Conservation (phyloP, 306 rosid genomes). For the Dalbergia cochinchinensis region DNA sequence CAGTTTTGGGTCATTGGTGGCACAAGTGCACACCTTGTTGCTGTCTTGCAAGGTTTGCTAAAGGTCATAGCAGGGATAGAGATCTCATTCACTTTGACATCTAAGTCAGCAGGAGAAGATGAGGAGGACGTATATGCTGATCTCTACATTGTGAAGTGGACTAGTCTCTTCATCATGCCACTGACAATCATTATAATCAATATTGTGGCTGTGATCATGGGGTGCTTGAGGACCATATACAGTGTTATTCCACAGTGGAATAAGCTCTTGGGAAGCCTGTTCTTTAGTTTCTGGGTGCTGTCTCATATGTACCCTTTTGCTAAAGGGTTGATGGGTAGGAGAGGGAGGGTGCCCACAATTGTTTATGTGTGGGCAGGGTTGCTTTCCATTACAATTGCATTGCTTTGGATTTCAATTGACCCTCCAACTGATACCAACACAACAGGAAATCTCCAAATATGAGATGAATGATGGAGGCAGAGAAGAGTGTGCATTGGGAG, state of each 20-base stretch:
- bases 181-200: slow-evolving; percentile 67
- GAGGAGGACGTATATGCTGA: slow-evolving; percentile 71
- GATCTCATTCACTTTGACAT: slow-evolving; percentile 72
- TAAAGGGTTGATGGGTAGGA: slow-evolving; percentile 91
- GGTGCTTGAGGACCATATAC: slow-evolving; percentile 71
- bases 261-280: slow-evolving; percentile 67
- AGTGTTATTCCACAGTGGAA: slow-evolving; percentile 85
- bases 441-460: slow-evolving; percentile 44
- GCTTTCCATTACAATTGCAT: slow-evolving; percentile 72
- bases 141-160: slow-evolving; percentile 82
- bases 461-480: neutral
- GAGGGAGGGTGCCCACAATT: slow-evolving; percentile 83
- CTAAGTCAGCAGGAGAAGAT: slow-evolving; percentile 72
- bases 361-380: slow-evolving; percentile 80
- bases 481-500: too few relatives aligned
- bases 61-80: slow-evolving; percentile 79
- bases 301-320: slow-evolving; percentile 89
- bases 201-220: slow-evolving; percentile 65
- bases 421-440: slow-evolving; percentile 57
- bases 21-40: slow-evolving; percentile 85
- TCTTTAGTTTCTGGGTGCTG: slow-evolving; percentile 90
- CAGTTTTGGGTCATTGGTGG: slow-evolving; percentile 94
- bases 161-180: slow-evolving; percentile 82
- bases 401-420: slow-evolving; percentile 73
- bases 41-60: slow-evolving; percentile 78